A percentile compares a stretch with the other conserved stretches of the same genome.
Evolutionary conservation across 129 eudicot species (phyloP).

Genomic region (Arctium lappa): DNA sequence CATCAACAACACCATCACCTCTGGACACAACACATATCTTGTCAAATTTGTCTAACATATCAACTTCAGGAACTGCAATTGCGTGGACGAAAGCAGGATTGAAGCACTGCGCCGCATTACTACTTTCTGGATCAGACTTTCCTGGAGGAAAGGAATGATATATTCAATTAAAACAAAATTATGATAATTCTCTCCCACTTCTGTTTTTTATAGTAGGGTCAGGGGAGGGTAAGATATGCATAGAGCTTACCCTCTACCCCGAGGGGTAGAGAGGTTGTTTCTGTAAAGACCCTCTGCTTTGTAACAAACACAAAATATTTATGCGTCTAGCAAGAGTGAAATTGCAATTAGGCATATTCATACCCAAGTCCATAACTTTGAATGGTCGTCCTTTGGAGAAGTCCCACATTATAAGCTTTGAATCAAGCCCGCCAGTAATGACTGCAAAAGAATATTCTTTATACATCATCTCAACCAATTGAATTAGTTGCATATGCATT

Average conservation of each 20-base stretch:
- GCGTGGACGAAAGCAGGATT: constrained; percentile 96
- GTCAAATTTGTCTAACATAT: constrained; percentile 62
- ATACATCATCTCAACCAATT: background rate
- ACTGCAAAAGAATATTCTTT: constrained; percentile 39
- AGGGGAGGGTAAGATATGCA: too few relatives aligned
- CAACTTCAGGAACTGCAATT: constrained; percentile 73
- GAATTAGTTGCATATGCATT: background rate
- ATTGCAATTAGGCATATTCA: background rate
- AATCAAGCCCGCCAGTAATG: constrained; percentile 89
- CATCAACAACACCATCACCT: constrained; percentile 88
- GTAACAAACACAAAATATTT: background rate
- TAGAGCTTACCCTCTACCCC: too few relatives aligned
- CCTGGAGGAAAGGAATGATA: constrained; percentile 21
- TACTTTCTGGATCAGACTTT: constrained; percentile 36
- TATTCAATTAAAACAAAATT: too few relatives aligned
- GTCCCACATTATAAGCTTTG: constrained; percentile 91
- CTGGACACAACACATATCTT: constrained; percentile 85
- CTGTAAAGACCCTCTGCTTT: background rate
- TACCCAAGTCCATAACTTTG: constrained; percentile 80
- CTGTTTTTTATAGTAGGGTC: too few relatives aligned
- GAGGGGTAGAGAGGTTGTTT: too few relatives aligned
- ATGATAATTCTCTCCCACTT: too few relatives aligned
- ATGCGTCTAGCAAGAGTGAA: background rate
- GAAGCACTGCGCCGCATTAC: constrained; percentile 53
- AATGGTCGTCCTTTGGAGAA: constrained; percentile 80